These are phyloP conservation scores for Jamesozyma lodderae DNA, from an alignment of 805 yeast genomes.

Conservation along the genomic window DNA sequence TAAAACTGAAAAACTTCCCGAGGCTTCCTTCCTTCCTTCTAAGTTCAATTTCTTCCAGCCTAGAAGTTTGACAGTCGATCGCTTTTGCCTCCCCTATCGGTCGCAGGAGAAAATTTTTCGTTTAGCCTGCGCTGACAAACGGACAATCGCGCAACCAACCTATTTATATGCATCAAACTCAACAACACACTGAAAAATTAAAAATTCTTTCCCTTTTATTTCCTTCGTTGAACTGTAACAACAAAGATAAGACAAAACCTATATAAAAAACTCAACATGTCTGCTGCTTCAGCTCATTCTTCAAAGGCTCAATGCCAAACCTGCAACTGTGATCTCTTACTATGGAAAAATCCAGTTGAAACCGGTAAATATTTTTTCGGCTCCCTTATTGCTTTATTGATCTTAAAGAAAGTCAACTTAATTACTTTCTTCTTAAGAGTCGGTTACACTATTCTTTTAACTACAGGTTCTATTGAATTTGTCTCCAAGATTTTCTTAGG, in stretches of 20 bases:
- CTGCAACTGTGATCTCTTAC: conserved; percentile 18
- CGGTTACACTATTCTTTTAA: conserved; percentile 47
- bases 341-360: conserved; percentile 41
- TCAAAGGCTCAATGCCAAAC: conserved; percentile 1
- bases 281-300: conserved; percentile 1
- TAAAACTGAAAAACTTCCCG: too few species aligned
- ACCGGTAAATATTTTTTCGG: conserved; percentile 73
- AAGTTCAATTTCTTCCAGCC: too few species aligned
- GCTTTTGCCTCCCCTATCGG: too few species aligned
- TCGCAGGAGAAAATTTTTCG: too few species aligned
- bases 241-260: background rate
- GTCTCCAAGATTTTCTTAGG: conserved; percentile 66
- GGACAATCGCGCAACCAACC: too few species aligned
- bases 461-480: conserved; percentile 70
- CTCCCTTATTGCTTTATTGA: conserved; percentile 43
- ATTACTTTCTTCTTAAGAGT: conserved; percentile 52
- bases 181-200: too few species aligned
- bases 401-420: conserved; percentile 56
- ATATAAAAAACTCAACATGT: background rate
- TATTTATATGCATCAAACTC: too few species aligned
- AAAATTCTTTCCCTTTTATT: too few species aligned
- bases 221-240: too few species aligned
- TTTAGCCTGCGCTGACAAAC: too few species aligned
- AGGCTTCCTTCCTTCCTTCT: too few species aligned
- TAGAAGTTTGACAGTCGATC: too few species aligned